Percentiles rank a stretch among this genome's conserved stretches.
Conservation (phyloP, 495 filamentous ascomycete genomes). For the Filosporella fistucella region DNA sequence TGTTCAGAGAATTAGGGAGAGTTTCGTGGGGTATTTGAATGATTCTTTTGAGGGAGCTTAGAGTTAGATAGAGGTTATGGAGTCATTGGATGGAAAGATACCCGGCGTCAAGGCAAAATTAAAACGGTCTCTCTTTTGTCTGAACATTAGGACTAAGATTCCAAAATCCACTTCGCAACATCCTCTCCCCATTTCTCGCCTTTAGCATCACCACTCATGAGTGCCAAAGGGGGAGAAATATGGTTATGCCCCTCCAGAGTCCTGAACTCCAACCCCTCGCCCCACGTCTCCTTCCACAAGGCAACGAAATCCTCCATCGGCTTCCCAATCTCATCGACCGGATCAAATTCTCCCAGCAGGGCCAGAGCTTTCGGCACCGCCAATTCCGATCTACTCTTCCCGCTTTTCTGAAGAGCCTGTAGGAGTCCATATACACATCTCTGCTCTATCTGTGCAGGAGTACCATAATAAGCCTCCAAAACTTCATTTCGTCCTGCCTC, state of each 20-base stretch:
- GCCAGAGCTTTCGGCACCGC: conserved; percentile 16
- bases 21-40: conserved; percentile 74
- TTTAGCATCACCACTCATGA: conserved; percentile 32
- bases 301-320: conserved; percentile 22
- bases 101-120: conserved; percentile 7
- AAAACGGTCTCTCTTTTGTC: too few relatives aligned
- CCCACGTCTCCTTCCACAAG: conserved; percentile 27
- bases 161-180: conserved; percentile 28
- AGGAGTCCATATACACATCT: conserved; percentile 29
- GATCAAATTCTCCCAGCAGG: conserved; percentile 35
- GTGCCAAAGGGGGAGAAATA: conserved; percentile 33
- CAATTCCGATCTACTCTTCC: conserved; percentile 20
- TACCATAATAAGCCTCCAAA: conserved; percentile 28
- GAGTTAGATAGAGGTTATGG: conserved; percentile 2
- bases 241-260: conserved; percentile 38
- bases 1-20: conserved; percentile 56
- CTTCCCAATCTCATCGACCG: conserved; percentile 29
- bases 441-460: conserved; percentile 19
- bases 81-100: conserved; percentile 1
- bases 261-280: conserved; percentile 27
- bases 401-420: conserved; percentile 20
- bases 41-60: conserved; percentile 46
- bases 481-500: conserved; percentile 16
- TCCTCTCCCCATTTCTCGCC: conserved; percentile 37
- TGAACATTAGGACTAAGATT: too few relatives aligned